Conservation (phyloP, 441 rosid species). For the Erodium trifolium region DNA sequence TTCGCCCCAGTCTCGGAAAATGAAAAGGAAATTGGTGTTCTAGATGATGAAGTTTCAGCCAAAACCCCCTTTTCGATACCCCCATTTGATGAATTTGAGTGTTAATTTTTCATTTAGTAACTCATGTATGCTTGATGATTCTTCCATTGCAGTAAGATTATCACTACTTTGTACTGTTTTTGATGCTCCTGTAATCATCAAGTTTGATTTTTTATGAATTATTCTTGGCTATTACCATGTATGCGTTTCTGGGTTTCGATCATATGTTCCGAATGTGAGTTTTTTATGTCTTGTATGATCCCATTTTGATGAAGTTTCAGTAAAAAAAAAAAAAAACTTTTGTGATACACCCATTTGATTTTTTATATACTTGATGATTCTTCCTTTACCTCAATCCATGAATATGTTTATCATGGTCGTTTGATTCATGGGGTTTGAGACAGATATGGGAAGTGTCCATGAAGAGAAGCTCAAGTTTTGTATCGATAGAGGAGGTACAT, state of each 20-base stretch:
- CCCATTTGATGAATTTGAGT: neutral
- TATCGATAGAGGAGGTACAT: conserved; percentile 91
- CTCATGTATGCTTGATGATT: neutral
- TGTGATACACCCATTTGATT: too few species aligned
- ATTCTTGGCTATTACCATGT: too few species aligned
- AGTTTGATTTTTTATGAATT: too few species aligned
- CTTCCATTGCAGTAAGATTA: too few species aligned
- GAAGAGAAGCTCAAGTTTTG: conserved; percentile 72
- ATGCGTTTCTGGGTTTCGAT: too few species aligned
- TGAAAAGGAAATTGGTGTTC: neutral
- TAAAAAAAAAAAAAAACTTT: too few species aligned
- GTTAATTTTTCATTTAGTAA: neutral
- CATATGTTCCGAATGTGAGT: too few species aligned
- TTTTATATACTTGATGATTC: neutral
- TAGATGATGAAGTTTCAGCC: neutral
- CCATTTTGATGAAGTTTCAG: too few species aligned
- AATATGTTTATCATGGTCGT: neutral
- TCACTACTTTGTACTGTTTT: too few species aligned
- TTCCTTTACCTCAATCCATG: neutral
- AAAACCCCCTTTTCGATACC: neutral
- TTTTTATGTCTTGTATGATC: too few species aligned
- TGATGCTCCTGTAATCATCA: too few species aligned
- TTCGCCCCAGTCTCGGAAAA: neutral
- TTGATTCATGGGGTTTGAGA: neutral
- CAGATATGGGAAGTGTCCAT: conserved; percentile 41